A percentile compares a stretch with the other conserved stretches of the same genome.
Evolutionary conservation across 208 protist genomes (phyloP).

Genomic region (Trypanosoma platydactyli): DNA sequence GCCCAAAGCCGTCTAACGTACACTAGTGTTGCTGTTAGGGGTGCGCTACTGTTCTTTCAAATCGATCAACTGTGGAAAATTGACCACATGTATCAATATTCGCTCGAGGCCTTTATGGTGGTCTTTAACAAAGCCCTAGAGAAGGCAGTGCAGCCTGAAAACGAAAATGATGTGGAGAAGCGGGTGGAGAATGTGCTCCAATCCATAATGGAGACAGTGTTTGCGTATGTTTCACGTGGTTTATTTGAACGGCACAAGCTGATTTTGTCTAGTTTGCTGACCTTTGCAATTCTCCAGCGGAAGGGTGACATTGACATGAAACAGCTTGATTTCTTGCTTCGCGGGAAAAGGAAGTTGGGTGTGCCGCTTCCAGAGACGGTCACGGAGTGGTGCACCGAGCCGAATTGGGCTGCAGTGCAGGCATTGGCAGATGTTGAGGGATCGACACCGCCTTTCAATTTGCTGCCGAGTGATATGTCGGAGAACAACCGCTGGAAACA

Average conservation of each 20-base stretch:
- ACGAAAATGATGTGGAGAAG: constrained; percentile 91
- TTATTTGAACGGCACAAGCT: constrained; percentile 99
- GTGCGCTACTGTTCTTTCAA: constrained; percentile 98
- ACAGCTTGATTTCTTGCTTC: constrained; percentile 95
- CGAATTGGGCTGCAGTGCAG: constrained; percentile 92
- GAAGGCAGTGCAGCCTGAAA: constrained; percentile 82
- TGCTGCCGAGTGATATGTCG: constrained; percentile 86
- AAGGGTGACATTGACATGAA: constrained; percentile 79
- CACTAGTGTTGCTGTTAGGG: constrained; percentile 94
- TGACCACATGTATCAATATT: constrained; percentile 99
- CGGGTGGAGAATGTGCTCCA: constrained; percentile 93
- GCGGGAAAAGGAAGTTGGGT: constrained; percentile 89
- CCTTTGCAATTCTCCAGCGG: constrained; percentile 91
- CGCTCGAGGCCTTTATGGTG: constrained; percentile 96
- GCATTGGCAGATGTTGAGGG: constrained; percentile 91
- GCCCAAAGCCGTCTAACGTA: constrained; percentile 95
- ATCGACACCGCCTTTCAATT: constrained; percentile 82
- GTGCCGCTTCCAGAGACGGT: constrained; percentile 88
- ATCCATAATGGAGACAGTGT: constrained; percentile 94
- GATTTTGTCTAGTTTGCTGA: constrained; percentile 96
- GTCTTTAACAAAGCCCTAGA: constrained; percentile 97
- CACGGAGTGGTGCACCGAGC: constrained; percentile 90
- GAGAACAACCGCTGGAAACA: constrained; percentile 93
- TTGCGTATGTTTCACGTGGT: constrained; percentile 96
- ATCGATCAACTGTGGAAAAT: constrained; percentile 96